These are phyloP conservation scores for Mrakia hoshinonis DNA, from an alignment of 768 basidiomycete genomes.

Conservation along the genomic window DNA sequence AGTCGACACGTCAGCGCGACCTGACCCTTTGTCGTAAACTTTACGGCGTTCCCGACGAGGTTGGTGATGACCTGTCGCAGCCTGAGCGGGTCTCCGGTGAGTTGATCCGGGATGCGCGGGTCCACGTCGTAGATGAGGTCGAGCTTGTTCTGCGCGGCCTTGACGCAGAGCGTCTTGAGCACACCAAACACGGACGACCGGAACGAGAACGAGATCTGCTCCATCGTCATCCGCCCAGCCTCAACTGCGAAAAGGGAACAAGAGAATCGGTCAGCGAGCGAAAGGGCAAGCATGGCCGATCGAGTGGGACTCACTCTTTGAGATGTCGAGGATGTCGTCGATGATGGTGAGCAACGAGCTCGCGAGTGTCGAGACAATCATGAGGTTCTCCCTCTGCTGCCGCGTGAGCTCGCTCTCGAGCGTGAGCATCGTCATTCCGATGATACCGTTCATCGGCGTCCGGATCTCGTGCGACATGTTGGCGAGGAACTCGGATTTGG, in stretches of 20 bases:
- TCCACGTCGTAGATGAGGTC: constrained; percentile 95
- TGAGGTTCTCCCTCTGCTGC: constrained; percentile 86
- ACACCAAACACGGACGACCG: constrained; percentile 97
- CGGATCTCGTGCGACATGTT: constrained; percentile 79
- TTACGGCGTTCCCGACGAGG: constrained; percentile 34
- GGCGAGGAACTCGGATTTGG: constrained; percentile 95
- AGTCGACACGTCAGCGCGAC: constrained; percentile 81
- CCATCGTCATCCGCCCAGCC: constrained; percentile 99
- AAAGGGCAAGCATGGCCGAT: not conserved
- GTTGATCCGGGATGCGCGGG: constrained; percentile 87
- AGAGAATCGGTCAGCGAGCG: constrained; percentile 29
- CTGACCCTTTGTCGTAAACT: constrained; percentile 60
- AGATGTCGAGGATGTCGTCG: constrained; percentile 98
- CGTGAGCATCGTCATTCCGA: constrained; percentile 93
- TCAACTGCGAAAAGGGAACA: constrained; percentile 57
- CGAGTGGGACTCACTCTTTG: constrained; percentile 69
- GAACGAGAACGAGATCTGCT: constrained; percentile 93
- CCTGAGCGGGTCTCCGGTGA: constrained; percentile 91
- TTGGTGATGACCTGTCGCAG: constrained; percentile 57
- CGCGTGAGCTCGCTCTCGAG: constrained; percentile 91
- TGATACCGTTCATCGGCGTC: constrained; percentile 99
- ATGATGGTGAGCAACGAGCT: constrained; percentile 89
- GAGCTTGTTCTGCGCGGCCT: constrained; percentile 90
- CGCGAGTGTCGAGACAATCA: constrained; percentile 90
- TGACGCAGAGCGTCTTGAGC: constrained; percentile 93